These are phyloP conservation scores for Podaxis sp. DNA, from an alignment of 768 basidiomycete species.

Conservation along the genomic window DNA sequence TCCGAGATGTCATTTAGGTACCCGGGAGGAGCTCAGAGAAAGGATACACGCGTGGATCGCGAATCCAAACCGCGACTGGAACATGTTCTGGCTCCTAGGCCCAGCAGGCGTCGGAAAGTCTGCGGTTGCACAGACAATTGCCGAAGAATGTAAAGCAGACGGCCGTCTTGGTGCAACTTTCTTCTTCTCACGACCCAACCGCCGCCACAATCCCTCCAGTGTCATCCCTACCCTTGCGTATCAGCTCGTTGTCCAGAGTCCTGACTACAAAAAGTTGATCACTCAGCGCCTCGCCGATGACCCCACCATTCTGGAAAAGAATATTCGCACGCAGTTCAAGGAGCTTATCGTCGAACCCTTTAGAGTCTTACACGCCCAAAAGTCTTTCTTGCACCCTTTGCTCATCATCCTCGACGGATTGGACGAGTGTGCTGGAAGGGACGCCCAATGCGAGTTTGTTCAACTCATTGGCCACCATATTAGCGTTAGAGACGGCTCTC, in stretches of 20 bases:
- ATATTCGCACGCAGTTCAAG: neutral
- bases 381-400: neutral
- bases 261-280: neutral
- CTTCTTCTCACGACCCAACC: conserved; percentile 7
- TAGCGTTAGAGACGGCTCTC: neutral
- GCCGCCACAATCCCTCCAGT: neutral
- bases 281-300: neutral
- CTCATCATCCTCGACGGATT: conserved; percentile 7
- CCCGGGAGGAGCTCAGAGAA: neutral
- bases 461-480: neutral
- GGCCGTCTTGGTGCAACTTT: conserved; percentile 3
- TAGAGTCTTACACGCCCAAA: neutral
- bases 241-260: neutral
- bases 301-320: neutral
- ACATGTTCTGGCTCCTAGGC: conserved; percentile 11
- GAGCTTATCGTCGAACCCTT: neutral
- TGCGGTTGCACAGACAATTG: conserved; percentile 7
- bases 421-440: conserved; percentile 1
- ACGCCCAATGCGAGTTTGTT: conserved; percentile 4
- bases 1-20: neutral
- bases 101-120: conserved; percentile 15
- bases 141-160: neutral
- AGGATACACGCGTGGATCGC: neutral
- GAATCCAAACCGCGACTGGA: neutral
- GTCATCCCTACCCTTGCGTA: conserved; percentile 4